phyloP scores from a whole-genome alignment of 169 alveolate species.

The Eimeria praecox region DNA sequence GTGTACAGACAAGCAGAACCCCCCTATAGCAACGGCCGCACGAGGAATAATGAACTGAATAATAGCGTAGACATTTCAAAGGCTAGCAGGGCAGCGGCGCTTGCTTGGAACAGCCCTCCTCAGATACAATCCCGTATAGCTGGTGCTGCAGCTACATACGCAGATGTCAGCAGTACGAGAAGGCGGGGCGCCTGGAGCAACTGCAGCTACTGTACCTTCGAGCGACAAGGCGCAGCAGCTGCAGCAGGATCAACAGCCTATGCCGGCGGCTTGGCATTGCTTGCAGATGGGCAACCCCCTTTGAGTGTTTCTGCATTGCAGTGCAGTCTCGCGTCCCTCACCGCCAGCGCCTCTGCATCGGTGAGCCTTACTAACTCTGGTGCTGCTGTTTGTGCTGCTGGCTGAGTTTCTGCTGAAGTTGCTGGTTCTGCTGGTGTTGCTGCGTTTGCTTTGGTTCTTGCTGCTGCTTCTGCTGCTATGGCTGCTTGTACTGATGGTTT shows the following conservation, averaged over 20 bases:
- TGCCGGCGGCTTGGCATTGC: not conserved
- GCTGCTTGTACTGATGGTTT: conserved; percentile 1
- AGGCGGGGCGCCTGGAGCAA: not conserved
- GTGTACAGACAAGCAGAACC: not conserved
- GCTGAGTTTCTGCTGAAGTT: not conserved
- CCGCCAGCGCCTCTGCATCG: conserved; percentile 4
- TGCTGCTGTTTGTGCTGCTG: not conserved
- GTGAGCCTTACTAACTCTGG: not conserved
- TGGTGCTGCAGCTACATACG: not conserved
- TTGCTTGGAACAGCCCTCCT: not conserved
- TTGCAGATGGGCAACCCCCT: not conserved
- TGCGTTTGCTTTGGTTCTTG: not conserved
- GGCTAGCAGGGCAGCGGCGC: conserved; percentile 9
- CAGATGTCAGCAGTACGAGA: not conserved
- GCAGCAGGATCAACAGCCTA: not conserved
- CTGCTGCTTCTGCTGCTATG: not conserved
- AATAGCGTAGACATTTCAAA: not conserved
- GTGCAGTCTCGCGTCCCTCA: conserved; percentile 10
- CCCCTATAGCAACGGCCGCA: not conserved
- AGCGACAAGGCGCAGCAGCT: conserved; percentile 5
- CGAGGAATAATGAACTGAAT: not conserved
- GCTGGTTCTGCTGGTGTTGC: not conserved
- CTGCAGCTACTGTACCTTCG: not conserved
- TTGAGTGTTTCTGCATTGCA: not conserved
- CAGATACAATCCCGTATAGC: not conserved